Evolutionary conservation across 768 basidiomycete genomes (phyloP), one percentile per base, ranked within the genome.

Genomic region (Termitomyces sp.): DNA sequence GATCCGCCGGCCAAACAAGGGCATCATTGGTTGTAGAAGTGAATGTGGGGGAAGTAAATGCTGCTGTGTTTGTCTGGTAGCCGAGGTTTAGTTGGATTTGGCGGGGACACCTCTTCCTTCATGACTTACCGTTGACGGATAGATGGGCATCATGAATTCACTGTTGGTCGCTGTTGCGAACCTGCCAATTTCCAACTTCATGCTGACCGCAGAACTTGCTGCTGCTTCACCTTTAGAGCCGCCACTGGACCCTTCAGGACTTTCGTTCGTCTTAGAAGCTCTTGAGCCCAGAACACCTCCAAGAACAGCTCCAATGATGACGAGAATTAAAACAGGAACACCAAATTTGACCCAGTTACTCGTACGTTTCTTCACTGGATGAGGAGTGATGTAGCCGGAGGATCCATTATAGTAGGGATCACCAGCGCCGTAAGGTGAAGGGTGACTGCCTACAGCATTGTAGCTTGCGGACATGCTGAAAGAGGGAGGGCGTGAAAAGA

Each of bases 121-220:
- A 8, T 41, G 9, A 83, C 92, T 76, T 61, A 95, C 95, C 6
- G 91, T 91, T 20, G 91, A 87, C 6, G 94, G 92, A 70, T 95
- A 96, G 30, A 95, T 68, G 0, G 95, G 95, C 57, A 93, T 78
- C 76, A 88, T 80, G 69, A 84, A 96, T 51, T 83, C 78, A 66
- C 84, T 84, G 68, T 95, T 81, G 18, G 95, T 97, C 6, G 85
- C 84, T 2, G 88, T 88, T 31, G 94, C 83, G 67, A 86, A 91
- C 42, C 83, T 69, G 20, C 88, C 90, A 34, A 85, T 59, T n/a
- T 77, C 76, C 42, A 81, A 73, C 72, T 89, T 86, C 24, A 77
- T 78, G 61, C 83, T 83, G 20, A 78, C 79, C 31, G 80, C 84
- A 53, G 82, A 81, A 64, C 81, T 84, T 22, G 80, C 81, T 33